Evolutionary conservation across 306 rosid species (phyloP), one percentile per base, ranked within the genome.

Genomic region (Fragaria iinumae): DNA sequence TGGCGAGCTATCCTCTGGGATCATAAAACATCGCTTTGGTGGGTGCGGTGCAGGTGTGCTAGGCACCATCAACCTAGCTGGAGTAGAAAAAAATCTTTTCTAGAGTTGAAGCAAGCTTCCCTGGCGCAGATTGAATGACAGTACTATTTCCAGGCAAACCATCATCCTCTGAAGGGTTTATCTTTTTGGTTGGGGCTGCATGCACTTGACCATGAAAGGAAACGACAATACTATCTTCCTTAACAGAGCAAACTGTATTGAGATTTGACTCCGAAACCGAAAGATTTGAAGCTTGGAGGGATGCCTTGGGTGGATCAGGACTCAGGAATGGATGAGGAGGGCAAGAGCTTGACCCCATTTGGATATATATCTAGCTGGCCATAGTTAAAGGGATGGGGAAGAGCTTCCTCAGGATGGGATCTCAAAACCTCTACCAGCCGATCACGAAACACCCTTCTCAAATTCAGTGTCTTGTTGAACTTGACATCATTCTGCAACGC

Each of bases 331-430:
- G 73, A 32, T 7, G 81, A 52, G 34, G 80, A n/a, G 5, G 80
- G 38, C 29, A 5, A 38, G 6, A 72, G 29, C 76, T 59, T 68
- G 50, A 73, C 71, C 53, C 18, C 47, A 66, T 76, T 71, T 4
- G 68, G 49, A 60, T 66, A 34, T 20, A 71, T 23, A 0, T 77
- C 85, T 66, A 73, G 81, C 60, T 74, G 84, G 11, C 45, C 62
- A 48, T 0, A 60, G 70, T 73, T 84, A 90, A 90, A 90, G 73
- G 93, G 96, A 74, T 84, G 90, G 0, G 98, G 98, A 85, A 95
- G 76, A 23, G 17, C 27, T 69, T 66, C 93, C 17, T 29, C 32
- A 29, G 32, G 32, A 1, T 29, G 32, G 32, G 32, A 29, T 29
- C 32, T 29, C 32, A 29, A 29, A 29, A 29, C 32, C 2, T 29